A percentile compares a stretch with the other conserved stretches of the same genome.
Conservation (phyloP, 1,284 basidiomycete genomes). For the Pascua guehoae region DNA sequence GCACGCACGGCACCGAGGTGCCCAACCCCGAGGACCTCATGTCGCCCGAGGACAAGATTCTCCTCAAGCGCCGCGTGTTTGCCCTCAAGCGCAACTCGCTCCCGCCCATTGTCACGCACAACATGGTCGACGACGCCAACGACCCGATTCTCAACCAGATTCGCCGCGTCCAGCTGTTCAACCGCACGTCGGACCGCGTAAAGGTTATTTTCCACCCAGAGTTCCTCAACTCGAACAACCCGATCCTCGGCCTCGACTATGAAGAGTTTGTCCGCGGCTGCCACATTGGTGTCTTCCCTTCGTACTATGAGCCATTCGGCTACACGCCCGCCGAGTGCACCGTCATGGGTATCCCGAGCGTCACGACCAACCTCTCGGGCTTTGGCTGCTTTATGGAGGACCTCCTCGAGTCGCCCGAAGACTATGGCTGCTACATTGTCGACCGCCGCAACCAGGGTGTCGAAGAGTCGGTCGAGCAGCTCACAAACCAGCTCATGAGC, state of each 20-base stretch:
- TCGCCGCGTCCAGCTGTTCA: conserved; percentile 88
- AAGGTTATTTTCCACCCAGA: conserved; percentile 99
- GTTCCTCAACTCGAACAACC: conserved; percentile 96
- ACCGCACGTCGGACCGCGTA: conserved; percentile 74
- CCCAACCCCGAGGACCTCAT: conserved; percentile 73
- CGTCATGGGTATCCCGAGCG: conserved; percentile 91
- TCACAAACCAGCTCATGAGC: conserved; percentile 63
- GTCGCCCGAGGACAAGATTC: conserved; percentile 88
- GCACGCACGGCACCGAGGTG: conserved; percentile 68
- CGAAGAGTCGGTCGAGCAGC: conserved; percentile 80
- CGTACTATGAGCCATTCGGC: conserved; percentile 61
- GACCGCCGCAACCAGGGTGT: conserved; percentile 85
- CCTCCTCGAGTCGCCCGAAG: conserved; percentile 79
- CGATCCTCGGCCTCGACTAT: conserved; percentile 93
- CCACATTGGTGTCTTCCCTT: conserved; percentile 96
- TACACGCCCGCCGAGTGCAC: conserved; percentile 60
- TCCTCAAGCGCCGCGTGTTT: conserved; percentile 92
- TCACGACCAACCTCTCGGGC: conserved; percentile 95
- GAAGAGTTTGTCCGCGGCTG: conserved; percentile 98
- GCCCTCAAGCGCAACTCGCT: conserved; percentile 90
- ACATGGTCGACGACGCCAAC: conserved; percentile 88
- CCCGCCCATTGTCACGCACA: conserved; percentile 92
- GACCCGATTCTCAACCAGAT: conserved; percentile 96
- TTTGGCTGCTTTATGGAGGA: conserved; percentile 99
- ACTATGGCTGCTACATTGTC: conserved; percentile 87